Evolutionary conservation across 2,329 filamentous ascomycete genomes (phyloP).

Genomic region (Aspergillus japonicus): DNA sequence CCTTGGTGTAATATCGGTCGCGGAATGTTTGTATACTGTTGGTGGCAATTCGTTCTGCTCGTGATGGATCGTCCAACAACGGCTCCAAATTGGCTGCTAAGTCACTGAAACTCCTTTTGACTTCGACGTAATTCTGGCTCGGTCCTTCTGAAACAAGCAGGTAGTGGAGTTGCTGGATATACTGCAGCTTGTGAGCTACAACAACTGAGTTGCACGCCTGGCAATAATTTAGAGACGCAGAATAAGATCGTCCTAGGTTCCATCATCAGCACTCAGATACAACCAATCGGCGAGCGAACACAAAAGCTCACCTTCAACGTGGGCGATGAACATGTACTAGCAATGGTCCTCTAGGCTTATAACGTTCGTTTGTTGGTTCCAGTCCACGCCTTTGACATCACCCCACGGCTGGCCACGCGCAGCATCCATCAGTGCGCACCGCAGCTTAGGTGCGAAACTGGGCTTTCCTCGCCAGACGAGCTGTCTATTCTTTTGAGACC

Average conservation of each 20-base stretch:
- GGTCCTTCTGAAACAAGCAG: conserved; percentile 43
- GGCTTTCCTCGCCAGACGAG: conserved; percentile 52
- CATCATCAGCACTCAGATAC: neutral
- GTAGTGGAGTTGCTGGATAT: conserved; percentile 48
- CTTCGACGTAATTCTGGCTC: conserved; percentile 49
- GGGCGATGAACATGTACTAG: conserved; percentile 53
- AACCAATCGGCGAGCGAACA: too few species aligned
- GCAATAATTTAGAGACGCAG: conserved; percentile 50
- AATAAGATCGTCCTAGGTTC: conserved; percentile 41
- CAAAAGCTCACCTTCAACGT: conserved; percentile 49
- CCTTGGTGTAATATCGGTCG: conserved; percentile 51
- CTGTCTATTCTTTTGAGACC: conserved; percentile 41
- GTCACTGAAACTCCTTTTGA: conserved; percentile 55
- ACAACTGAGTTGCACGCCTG: conserved; percentile 50
- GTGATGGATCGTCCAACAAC: conserved; percentile 35
- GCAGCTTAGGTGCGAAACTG: conserved; percentile 43
- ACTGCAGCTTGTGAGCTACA: conserved; percentile 48
- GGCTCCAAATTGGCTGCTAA: conserved; percentile 40
- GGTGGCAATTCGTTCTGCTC: conserved; percentile 46
- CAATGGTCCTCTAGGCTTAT: conserved; percentile 54
- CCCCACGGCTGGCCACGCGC: conserved; percentile 46
- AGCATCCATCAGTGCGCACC: conserved; percentile 41
- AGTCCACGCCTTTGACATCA: conserved; percentile 46
- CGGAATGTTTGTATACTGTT: conserved; percentile 47
- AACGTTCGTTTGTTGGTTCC: conserved; percentile 43